phyloP scores from a whole-genome alignment of 768 basidiomycete species.

The Phanerodontia chrysosporium region DNA sequence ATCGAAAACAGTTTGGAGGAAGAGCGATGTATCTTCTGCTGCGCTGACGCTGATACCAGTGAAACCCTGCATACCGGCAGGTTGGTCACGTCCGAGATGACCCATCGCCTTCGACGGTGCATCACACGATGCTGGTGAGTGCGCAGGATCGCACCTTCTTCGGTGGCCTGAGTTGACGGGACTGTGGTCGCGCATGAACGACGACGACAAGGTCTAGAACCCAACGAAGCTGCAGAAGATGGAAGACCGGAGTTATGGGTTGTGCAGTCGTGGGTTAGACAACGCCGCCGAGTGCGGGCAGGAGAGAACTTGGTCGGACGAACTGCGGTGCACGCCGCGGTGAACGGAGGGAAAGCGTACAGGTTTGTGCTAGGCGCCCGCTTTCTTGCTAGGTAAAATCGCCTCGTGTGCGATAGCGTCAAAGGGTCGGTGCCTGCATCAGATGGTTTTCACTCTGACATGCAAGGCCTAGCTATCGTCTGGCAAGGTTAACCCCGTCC shows the following conservation, averaged over 20 bases:
- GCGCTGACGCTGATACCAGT: not conserved
- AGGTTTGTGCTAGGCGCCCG: not conserved
- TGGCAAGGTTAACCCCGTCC: constrained; percentile 6
- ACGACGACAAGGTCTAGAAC: not conserved
- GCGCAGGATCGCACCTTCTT: not conserved
- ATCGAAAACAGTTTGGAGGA: too few relatives aligned
- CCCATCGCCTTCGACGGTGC: not conserved
- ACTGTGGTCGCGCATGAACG: not conserved
- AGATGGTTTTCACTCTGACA: constrained; percentile 3
- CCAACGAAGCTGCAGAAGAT: not conserved
- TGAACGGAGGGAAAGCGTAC: constrained; percentile 3
- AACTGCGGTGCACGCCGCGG: constrained; percentile 3
- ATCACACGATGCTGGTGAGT: not conserved
- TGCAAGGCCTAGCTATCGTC: constrained; percentile 1
- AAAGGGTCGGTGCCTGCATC: constrained; percentile 8
- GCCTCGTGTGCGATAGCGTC: constrained; percentile 7
- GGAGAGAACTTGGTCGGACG: constrained; percentile 1
- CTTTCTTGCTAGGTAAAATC: not conserved
- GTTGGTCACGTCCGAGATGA: not conserved
- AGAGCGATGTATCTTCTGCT: not conserved
- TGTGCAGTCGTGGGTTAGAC: not conserved
- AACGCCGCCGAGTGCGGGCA: constrained; percentile 1
- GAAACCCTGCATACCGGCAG: not conserved
- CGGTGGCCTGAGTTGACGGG: not conserved
- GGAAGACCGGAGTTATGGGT: constrained; percentile 1